Percentiles rank a stretch among this genome's conserved stretches.
Conservation (phyloP, 1,139 yeast genomes). For the Zygoascus sp. region DNA sequence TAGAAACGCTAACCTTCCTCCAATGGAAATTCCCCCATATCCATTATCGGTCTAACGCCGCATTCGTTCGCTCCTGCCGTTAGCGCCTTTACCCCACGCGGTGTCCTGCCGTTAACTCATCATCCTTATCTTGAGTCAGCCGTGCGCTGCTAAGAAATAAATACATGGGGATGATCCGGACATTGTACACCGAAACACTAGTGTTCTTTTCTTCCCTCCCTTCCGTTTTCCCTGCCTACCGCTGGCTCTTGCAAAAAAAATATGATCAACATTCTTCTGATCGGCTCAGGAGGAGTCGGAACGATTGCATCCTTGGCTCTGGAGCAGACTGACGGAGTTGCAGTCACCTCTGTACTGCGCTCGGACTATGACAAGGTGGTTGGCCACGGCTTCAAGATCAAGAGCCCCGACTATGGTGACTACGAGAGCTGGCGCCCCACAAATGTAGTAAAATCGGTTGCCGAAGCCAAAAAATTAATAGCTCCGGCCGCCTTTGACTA, state of each 20-base stretch:
- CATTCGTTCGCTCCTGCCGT: conserved; percentile 3
- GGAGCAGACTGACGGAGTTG: conserved; percentile 44
- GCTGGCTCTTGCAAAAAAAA: no score
- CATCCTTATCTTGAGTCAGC: conserved; percentile 4
- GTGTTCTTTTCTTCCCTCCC: no score
- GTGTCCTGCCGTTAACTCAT: neutral
- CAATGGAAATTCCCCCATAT: neutral
- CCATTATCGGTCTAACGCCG: neutral
- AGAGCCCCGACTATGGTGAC: conserved; percentile 59
- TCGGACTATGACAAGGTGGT: conserved; percentile 57
- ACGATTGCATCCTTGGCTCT: conserved; percentile 61
- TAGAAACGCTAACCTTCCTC: neutral
- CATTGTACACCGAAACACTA: neutral
- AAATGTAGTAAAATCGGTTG: conserved; percentile 34
- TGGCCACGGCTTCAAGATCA: conserved; percentile 52
- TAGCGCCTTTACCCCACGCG: conserved; percentile 1
- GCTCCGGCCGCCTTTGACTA: conserved; percentile 47
- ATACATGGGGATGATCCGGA: neutral
- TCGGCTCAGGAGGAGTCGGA: conserved; percentile 77
- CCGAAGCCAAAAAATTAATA: conserved; percentile 39
- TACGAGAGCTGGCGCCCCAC: conserved; percentile 51
- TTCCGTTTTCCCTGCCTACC: no score
- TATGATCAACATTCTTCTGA: conserved; percentile 34
- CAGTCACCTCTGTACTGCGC: conserved; percentile 58
- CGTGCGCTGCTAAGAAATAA: neutral